Base-by-base conservation (phyloP, 768 basidiomycete genomes). In the Tremella yokohamensis region DNA sequence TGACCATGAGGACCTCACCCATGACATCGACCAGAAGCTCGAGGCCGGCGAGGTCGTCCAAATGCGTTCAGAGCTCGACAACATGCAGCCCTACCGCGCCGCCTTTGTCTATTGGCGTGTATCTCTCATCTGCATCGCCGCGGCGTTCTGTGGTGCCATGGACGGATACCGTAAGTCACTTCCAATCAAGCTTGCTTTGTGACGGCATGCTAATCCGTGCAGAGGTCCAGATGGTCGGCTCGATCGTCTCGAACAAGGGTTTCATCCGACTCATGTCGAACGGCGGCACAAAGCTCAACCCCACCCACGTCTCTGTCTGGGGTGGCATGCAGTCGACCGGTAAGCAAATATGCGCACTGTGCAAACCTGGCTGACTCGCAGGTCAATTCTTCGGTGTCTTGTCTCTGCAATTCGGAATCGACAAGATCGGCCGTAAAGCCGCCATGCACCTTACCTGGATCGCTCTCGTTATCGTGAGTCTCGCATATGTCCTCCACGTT, bases 81-180 rank as follows among this genome's bases (percentile, higher is more conserved):
- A 60, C 18, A 22, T 69, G n/a, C 40, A 54, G 16, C 40, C 56
- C 8, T 64, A 60, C 58, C 52, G 60, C 12, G 54, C 62, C 12
- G 26, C 63, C 37, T 54, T 49, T 34, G 48, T 52, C 8, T 62
- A 63, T 58, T 64, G 62, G 61, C 24, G 24, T 3, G 57, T 64
- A 16, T 26, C 42, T 13, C 13, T 49, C 13, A 50, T 63, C 16
- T 61, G 60, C 40, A 58, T 64, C 56, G 47, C 57, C 22, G 64
- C 65, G 19, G 68, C 65, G 13, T 66, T 66, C 42, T 49, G 51
- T 42, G 64, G 65, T 51, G 47, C 60, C 20, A 20, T 63, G 25
- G 68, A 69, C 50, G 68, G 68, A 20, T 69, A 69, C 45, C 68
- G 65, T 66, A 34, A 54, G 65, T 34, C 29, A 22, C 16, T 18